Base-by-base conservation (phyloP, 805 yeast genomes). In the Jamesozyma spencerorum region DNA sequence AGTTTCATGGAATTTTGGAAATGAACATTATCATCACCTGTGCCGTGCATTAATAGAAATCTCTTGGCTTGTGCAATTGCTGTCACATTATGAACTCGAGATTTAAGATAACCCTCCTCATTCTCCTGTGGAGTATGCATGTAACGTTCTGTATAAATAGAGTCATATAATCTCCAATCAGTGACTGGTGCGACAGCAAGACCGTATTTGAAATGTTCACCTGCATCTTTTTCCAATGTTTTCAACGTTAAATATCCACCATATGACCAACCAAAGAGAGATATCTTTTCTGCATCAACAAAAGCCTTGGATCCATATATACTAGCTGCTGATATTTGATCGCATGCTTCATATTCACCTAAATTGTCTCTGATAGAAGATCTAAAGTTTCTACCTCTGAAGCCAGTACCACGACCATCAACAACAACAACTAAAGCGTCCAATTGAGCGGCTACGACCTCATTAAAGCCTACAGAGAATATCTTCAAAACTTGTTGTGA, bases 241-340 rank as follows among this genome's bases (percentile, higher is more conserved):
- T 88, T 92, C 51, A 92, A 71, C 0, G 98, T 87, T 71, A 86
- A 73, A 57, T 77, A 92, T 0, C 97, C 98, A 36, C 98, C 98
- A 58, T 90, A 92, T 18, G 95, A 84, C 98, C 98, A 92, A 7
- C 98, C 98, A 90, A 97, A 92, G 41, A 90, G 75, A 0, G 95
- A 94, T 11, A 85, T 78, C 45, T 75, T 72, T 3, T 71, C 65
- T 18, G 66, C 60, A 56, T 88, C 84, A 32, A 92, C 81, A 54
- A 81, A 90, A 2, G 68, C 44, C 49, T 72, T 74, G 3, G 62
- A 36, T 2, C 75, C 70, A 82, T 92, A 90, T 1, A 69, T 47
- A 47, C 76, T 75, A 2, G 94, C 98, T 4, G 94, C 95, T 0
- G 76, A 65, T 30, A 92, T 82, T 62, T 90, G 97, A 60, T 92